phyloP scores from a whole-genome alignment of 495 filamentous ascomycete species.

The Neurospora sp. region DNA sequence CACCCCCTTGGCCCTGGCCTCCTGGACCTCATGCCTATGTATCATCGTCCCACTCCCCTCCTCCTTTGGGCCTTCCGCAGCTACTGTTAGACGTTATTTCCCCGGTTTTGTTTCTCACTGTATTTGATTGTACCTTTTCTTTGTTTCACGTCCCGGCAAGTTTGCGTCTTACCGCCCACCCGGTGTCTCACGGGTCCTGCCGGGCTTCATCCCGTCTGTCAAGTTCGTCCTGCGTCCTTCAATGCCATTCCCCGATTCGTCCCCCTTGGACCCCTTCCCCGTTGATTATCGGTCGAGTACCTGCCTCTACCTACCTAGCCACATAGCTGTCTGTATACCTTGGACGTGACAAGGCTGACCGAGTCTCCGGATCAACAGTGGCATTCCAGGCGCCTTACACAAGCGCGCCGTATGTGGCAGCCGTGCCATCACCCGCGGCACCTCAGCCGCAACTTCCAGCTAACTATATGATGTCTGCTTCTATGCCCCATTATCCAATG shows the following conservation, averaged over 20 bases:
- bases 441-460: slow-evolving; percentile 35
- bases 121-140: background rate
- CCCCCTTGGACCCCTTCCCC: background rate
- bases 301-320: background rate
- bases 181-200: background rate
- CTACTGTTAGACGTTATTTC: slow-evolving; percentile 2
- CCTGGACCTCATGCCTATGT: slow-evolving; percentile 1
- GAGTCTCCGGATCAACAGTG: slow-evolving; percentile 24
- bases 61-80: slow-evolving; percentile 6
- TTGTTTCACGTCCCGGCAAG: background rate
- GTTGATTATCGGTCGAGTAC: background rate
- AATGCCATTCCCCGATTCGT: background rate
- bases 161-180: background rate
- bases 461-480: slow-evolving; percentile 38
- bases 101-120: slow-evolving; percentile 1
- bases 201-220: background rate
- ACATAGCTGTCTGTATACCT: background rate
- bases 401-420: slow-evolving; percentile 38
- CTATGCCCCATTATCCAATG: slow-evolving; percentile 32
- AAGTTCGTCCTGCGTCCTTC: background rate
- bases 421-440: slow-evolving; percentile 30
- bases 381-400: slow-evolving; percentile 45
- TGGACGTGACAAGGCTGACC: slow-evolving; percentile 8
- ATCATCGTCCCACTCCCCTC: slow-evolving; percentile 1
- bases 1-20: background rate